These are phyloP conservation scores for Penicillium hordei DNA, from an alignment of 2,329 filamentous ascomycete genomes.

Conservation along the genomic window DNA sequence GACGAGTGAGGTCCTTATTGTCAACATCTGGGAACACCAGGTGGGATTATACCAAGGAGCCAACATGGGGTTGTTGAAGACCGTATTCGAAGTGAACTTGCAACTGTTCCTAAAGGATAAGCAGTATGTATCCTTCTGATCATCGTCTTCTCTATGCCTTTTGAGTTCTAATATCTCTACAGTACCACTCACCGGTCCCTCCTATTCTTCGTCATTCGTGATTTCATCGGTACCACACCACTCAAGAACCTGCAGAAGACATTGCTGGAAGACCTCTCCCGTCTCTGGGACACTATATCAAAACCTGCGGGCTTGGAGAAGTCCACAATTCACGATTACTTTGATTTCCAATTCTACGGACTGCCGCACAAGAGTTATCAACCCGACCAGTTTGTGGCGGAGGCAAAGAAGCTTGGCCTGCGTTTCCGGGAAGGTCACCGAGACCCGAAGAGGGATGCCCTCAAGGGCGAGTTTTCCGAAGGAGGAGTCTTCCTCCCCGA, in stretches of 20 bases:
- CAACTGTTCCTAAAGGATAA: conserved; percentile 96
- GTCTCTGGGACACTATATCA: conserved; percentile 89
- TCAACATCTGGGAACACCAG: conserved; percentile 99
- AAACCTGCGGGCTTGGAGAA: conserved; percentile 87
- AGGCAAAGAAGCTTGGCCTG: conserved; percentile 74
- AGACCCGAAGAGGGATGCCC: conserved; percentile 61
- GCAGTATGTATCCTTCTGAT: conserved; percentile 58
- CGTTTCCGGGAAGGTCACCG: conserved; percentile 81
- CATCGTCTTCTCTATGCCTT: neutral
- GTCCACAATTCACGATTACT: conserved; percentile 92
- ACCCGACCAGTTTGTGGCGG: conserved; percentile 81
- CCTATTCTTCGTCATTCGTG: conserved; percentile 97
- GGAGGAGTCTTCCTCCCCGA: conserved; percentile 87
- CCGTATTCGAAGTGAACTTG: conserved; percentile 97
- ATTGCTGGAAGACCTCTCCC: conserved; percentile 81
- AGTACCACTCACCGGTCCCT: conserved; percentile 86
- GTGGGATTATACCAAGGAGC: conserved; percentile 97
- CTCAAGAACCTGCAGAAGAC: conserved; percentile 87
- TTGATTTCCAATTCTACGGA: conserved; percentile 95
- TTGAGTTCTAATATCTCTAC: conserved; percentile 17
- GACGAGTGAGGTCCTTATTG: conserved; percentile 94
- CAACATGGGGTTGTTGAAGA: conserved; percentile 98
- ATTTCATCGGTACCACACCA: conserved; percentile 90
- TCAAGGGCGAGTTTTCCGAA: conserved; percentile 68
- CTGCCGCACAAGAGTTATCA: conserved; percentile 96